Base-by-base conservation (phyloP, 2,329 filamentous ascomycete species). In the Pseudogymnoascus sp. region DNA sequence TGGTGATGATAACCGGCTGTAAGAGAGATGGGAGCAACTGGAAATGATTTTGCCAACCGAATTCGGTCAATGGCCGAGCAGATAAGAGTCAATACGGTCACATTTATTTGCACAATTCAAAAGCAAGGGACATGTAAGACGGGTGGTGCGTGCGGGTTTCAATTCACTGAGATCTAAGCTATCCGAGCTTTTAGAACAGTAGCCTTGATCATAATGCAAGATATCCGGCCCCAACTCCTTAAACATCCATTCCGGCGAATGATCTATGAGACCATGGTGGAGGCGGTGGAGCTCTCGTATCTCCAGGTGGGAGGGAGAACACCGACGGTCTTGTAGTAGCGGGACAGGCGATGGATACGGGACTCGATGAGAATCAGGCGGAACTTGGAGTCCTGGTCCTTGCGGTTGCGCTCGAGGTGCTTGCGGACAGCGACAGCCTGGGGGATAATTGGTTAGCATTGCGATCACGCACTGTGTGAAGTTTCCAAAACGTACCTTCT, bases 351-450 rank as follows among this genome's bases (percentile, higher is more conserved):
- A 89, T 99, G 94, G 81, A 99, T 97, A 82, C 95, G 91, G 78
- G 94, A 97, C 86, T 99, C 94, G 82, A 99, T 96, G 73, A 99
- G 89, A 93, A 99, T 99, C 70, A 99, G 90, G 77, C 94, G 93
- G 90, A 99, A 99, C 86, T 99, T 99, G 85, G 88, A 90, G 86
- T 99, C 94, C 85, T 92, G 96, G 86, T 99, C 94, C 88, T 99
- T 99, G 82, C 94, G 93, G 89, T 99, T 99, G 82, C 91, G 91
- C 87, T 97, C 92, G 72, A 99, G 91, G 83, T 99, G 95, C 90
- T 99, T 99, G 84, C 94, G 93, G 83, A 99, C 94, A 77, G 92
- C 89, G 73, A 97, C 92, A 73, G 92, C 92, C 92, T 94, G 65
- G 35, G 7, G 26, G 37, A 54, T 54, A 1, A 8, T 8, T 33